phyloP scores from a whole-genome alignment of 129 eudicot genomes.

The Lonicera japonica region DNA sequence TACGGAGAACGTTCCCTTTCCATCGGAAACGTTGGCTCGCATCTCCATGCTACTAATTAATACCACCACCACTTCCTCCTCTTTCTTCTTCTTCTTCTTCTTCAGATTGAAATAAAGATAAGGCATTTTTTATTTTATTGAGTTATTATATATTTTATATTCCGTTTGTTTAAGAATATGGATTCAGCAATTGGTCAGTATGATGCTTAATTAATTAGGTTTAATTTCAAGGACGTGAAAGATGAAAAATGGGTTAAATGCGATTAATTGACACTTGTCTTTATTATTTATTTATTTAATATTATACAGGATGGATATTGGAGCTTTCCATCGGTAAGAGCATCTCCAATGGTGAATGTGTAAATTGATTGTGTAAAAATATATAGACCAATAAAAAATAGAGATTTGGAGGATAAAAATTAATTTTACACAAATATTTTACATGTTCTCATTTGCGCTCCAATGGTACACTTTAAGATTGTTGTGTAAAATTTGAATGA shows the following conservation, averaged over 20 bases:
- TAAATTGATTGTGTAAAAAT: no score
- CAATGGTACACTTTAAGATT: no score
- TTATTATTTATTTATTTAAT: not conserved
- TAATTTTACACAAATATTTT: no score
- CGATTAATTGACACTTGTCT: not conserved
- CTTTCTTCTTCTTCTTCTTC: slow-evolving; percentile 28
- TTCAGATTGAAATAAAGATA: slow-evolving; percentile 24
- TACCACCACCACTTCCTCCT: slow-evolving; percentile 7
- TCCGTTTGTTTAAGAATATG: not conserved
- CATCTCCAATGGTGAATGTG: no score
- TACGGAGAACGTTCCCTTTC: slow-evolving; percentile 28
- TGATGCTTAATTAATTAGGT: not conserved
- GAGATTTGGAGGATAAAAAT: no score
- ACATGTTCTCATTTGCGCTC: no score
- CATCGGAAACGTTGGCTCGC: slow-evolving; percentile 28
- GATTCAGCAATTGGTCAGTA: slow-evolving; percentile 23
- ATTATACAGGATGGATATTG: not conserved
- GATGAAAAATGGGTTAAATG: not conserved
- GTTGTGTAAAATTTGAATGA: no score
- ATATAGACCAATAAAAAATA: no score
- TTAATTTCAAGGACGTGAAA: no score
- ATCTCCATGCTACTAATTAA: slow-evolving; percentile 57
- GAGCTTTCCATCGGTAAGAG: slow-evolving; percentile 4
- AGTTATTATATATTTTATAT: not conserved
- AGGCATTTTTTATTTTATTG: slow-evolving; percentile 12